A percentile compares a stretch with the other conserved stretches of the same genome.
These are phyloP conservation scores for Orobanche coerulescens DNA, from an alignment of 257 asterid genomes.

Conservation along the genomic window DNA sequence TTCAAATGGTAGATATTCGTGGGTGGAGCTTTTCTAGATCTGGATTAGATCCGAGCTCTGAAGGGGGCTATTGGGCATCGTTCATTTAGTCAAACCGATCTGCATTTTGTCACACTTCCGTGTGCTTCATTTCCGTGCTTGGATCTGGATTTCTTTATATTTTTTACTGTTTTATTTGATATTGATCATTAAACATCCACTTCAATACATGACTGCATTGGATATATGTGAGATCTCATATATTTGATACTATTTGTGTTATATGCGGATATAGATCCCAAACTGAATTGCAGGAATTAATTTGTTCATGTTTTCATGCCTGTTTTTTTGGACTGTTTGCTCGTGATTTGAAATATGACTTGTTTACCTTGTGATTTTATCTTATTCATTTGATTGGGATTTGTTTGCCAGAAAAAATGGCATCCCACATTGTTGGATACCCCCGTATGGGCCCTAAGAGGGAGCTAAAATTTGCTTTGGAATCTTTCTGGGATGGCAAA, in stretches of 20 bases:
- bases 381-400: background rate
- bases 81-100: constrained; percentile 26
- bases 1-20: constrained; percentile 15
- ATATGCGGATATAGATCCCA: no score
- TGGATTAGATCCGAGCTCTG: constrained; percentile 38
- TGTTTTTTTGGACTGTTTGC: background rate
- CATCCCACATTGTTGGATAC: constrained; percentile 89
- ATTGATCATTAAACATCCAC: no score
- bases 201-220: no score
- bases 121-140: constrained; percentile 21
- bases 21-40: constrained; percentile 26
- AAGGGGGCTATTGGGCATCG: constrained; percentile 19
- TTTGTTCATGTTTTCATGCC: background rate
- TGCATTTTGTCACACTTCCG: constrained; percentile 29
- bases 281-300: constrained; percentile 3
- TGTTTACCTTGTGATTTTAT: background rate
- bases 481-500: constrained; percentile 57
- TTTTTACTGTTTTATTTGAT: no score
- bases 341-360: background rate
- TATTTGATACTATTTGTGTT: no score
- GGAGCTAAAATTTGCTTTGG: constrained; percentile 86
- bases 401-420: constrained; percentile 56
- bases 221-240: no score
- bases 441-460: constrained; percentile 99
- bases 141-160: constrained; percentile 23